Evolutionary conservation across 768 basidiomycete genomes (phyloP).

Genomic region (Tulasnella sp.): DNA sequence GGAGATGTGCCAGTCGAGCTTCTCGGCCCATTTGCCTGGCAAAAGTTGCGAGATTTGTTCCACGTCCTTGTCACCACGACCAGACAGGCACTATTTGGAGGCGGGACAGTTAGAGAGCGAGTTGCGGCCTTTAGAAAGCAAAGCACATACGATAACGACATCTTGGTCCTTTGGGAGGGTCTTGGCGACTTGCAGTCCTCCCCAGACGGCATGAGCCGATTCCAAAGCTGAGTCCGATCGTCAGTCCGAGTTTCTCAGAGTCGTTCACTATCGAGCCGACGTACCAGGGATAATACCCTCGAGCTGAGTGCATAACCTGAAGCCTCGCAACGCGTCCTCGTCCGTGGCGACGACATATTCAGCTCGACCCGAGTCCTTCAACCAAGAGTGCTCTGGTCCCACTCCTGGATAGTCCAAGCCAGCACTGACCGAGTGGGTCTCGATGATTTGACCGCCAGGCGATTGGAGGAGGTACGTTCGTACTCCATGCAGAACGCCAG

Average conservation of each 20-base stretch:
- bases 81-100: constrained; percentile 67
- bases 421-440: constrained; percentile 95
- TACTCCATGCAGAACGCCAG: constrained; percentile 94
- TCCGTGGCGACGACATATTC: constrained; percentile 93
- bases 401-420: constrained; percentile 96
- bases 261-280: background rate
- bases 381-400: constrained; percentile 95
- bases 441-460: constrained; percentile 82
- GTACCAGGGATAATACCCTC: constrained; percentile 96
- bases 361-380: constrained; percentile 89
- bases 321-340: constrained; percentile 86
- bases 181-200: constrained; percentile 76
- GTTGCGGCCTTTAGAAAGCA: constrained; percentile 13
- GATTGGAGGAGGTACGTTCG: constrained; percentile 92
- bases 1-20: constrained; percentile 79
- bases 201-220: constrained; percentile 94
- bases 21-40: constrained; percentile 89
- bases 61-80: constrained; percentile 96
- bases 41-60: constrained; percentile 91
- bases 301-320: constrained; percentile 80
- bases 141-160: constrained; percentile 72
- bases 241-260: background rate
- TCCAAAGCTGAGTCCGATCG: constrained; percentile 60
- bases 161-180: constrained; percentile 75
- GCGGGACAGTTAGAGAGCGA: background rate